These are phyloP conservation scores for Tagetes erecta DNA, from an alignment of 129 eudicot species.

Conservation along the genomic window DNA sequence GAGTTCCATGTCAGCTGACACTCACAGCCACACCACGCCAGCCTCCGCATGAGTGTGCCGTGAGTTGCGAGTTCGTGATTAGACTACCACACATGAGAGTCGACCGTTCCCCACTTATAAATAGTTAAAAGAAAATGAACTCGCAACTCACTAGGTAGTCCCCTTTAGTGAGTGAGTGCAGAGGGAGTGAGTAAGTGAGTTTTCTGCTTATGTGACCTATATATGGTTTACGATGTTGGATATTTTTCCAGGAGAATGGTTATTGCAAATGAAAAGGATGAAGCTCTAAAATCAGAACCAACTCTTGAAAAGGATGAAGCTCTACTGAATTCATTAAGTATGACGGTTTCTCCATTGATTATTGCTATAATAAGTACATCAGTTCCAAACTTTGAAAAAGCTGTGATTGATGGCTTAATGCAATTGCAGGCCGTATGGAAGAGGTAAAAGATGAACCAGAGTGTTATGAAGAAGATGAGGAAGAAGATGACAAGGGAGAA, in stretches of 20 bases:
- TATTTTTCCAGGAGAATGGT: constrained; percentile 44
- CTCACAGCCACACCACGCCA: no score
- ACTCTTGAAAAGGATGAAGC: constrained; percentile 23
- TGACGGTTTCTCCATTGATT: neutral
- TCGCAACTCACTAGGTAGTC: no score
- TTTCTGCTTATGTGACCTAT: neutral
- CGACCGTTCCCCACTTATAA: no score
- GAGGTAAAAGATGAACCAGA: no score
- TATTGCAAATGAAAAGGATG: constrained; percentile 28
- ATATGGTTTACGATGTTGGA: constrained; percentile 21
- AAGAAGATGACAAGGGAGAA: constrained; percentile 29
- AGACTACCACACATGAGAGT: no score
- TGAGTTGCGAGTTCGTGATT: no score
- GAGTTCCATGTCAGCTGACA: no score
- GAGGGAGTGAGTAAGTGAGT: no score
- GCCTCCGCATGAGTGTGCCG: no score
- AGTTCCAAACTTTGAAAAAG: constrained; percentile 11
- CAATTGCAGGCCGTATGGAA: constrained; percentile 30
- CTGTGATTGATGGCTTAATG: constrained; percentile 10
- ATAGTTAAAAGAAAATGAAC: no score
- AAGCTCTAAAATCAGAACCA: constrained; percentile 13
- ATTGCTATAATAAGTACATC: neutral
- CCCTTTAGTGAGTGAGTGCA: no score
- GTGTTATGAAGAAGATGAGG: no score
- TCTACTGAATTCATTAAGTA: constrained; percentile 10